These are phyloP conservation scores for Tolypocladium ovalisporum DNA, from an alignment of 2,329 filamentous ascomycete species.

Conservation along the genomic window DNA sequence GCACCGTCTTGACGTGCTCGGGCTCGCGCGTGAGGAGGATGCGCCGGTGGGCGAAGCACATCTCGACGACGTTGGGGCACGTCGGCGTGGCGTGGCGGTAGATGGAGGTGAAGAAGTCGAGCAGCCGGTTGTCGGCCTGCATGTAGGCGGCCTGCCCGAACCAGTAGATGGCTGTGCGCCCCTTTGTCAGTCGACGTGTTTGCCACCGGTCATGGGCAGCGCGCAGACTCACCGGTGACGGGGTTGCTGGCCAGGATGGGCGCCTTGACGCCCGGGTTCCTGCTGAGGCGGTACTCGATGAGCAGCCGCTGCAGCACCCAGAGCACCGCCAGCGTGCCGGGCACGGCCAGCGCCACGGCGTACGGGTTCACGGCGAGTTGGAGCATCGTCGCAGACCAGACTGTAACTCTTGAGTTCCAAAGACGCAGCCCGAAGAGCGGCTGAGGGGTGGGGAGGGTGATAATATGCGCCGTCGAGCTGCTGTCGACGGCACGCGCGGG, in stretches of 20 bases:
- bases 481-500: background rate
- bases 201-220: too few relatives aligned
- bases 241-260: conserved; percentile 4
- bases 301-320: conserved; percentile 3
- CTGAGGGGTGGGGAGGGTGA: background rate
- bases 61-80: conserved; percentile 32
- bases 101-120: conserved; percentile 5
- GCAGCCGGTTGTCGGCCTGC: conserved; percentile 9
- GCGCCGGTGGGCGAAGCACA: conserved; percentile 41
- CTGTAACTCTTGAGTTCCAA: background rate
- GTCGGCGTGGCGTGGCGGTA: conserved; percentile 3
- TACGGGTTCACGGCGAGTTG: conserved; percentile 1
- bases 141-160: conserved; percentile 4
- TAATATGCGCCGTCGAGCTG: too few relatives aligned
- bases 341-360: conserved; percentile 3
- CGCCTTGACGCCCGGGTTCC: conserved; percentile 4
- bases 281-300: conserved; percentile 4
- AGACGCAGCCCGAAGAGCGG: background rate
- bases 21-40: conserved; percentile 69
- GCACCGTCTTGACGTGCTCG: conserved; percentile 82
- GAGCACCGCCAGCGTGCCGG: conserved; percentile 1
- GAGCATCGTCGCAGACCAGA: background rate
- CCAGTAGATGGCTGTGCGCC: background rate
- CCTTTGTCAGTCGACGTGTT: background rate
- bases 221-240: conserved; percentile 2